Evolutionary conservation across 257 asterid species (phyloP), one percentile per base, ranked within the genome.

Genomic region (Gentiana straminea): DNA sequence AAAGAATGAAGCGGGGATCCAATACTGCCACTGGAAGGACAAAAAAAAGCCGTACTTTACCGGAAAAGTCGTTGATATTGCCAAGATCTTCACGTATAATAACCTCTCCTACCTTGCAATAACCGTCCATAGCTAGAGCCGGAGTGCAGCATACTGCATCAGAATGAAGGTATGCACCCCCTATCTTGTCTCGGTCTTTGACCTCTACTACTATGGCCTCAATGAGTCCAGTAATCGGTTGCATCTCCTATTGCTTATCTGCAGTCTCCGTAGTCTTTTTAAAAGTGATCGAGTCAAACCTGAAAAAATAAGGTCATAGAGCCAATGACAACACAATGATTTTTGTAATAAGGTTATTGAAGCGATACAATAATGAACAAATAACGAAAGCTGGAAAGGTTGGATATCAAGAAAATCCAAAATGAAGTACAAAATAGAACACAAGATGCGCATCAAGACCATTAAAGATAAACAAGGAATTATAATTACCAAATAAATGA

Each of bases 81-180:
- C 97, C 98, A 80, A 92, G 76, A 57, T 81, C 75, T 68, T 85
- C 81, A 54, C 81, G 89, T 60, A 88, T 83, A 52, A 92, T 92
- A 60, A 88, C 97, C 75, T 88, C 95, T 55, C 98, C 98, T 43
- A 92, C 80, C 72, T 85, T 92, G 81, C 98, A 92, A 48, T 76
- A 73, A 35, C 81, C 89, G 52, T 88, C 95, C 61, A 85, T 84
- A 45, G 98, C 83, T 63, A 92, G 98, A 69, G 70, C 63, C 2
- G 95, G 97, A 52, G 82, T 74, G 71, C 98, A 92, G 60, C 98
- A 92, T 64, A 92, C 88, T 24, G 90, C 92, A 48, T 80, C 80
- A 36, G 95, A 78, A 66, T 83, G 78, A 67, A 73, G 60, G 64
- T 73, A 79, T 47, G 84, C 79, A 35, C 89, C 81, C 2, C 97